Evolutionary conservation across 805 yeast species (phyloP).

Genomic region (Metschnikowia corniflorae): DNA sequence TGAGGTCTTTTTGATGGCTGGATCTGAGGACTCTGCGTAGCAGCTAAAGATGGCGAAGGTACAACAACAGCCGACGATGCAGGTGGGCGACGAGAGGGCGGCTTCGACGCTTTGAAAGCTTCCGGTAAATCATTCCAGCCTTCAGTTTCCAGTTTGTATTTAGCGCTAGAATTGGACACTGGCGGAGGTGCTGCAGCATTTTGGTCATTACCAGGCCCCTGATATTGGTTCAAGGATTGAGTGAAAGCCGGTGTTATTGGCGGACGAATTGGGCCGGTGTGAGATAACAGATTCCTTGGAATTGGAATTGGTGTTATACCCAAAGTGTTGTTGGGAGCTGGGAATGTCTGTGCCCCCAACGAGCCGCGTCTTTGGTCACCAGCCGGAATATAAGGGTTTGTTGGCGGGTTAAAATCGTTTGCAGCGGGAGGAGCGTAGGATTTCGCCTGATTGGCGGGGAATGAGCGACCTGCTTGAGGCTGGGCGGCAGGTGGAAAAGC

Average conservation of each 20-base stretch:
- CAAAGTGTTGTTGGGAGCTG: conserved; percentile 4
- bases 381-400: conserved; percentile 16
- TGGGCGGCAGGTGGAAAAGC: neutral
- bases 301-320: conserved; percentile 2
- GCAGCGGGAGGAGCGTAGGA: conserved; percentile 14
- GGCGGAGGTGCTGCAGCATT: conserved; percentile 14
- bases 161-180: conserved; percentile 10
- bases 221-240: conserved; percentile 2
- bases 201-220: neutral
- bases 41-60: conserved; percentile 5
- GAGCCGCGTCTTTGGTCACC: conserved; percentile 10
- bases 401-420: conserved; percentile 19
- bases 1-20: conserved; percentile 10
- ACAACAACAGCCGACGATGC: conserved; percentile 35
- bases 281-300: conserved; percentile 4
- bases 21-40: conserved; percentile 4
- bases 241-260: conserved; percentile 14
- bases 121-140: conserved; percentile 75
- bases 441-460: neutral
- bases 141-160: conserved; percentile 47
- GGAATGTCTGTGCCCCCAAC: conserved; percentile 3
- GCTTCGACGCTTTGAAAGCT: conserved; percentile 35
- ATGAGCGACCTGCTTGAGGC: no score
- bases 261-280: conserved; percentile 14
- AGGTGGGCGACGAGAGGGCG: conserved; percentile 40